Base-by-base conservation (phyloP, 257 asterid genomes). In the Verbena officinalis region DNA sequence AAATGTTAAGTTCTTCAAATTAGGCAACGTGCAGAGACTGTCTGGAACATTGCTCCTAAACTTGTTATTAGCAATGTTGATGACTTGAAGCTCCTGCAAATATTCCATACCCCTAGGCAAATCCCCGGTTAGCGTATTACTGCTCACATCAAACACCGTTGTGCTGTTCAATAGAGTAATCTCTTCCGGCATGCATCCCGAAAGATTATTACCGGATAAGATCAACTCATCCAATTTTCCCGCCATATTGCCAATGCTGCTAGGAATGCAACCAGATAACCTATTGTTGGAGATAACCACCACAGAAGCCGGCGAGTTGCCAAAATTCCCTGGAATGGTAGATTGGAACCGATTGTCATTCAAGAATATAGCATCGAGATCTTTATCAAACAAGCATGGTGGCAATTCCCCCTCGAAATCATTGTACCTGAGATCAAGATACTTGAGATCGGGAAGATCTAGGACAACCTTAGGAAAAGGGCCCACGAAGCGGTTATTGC, bases 401-500 rank as follows among this genome's bases (percentile, higher is more conserved):
- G 99, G 96, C 65, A 93, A 20, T 23, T 42, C 68, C 10, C 99
- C 99, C 52, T 93, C 99, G 19, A 93, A 93, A 44, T 93, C 89
- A 11, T 93, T 93, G 83, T 69, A 93, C 77, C 99, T 61, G 11
- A 93, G 71, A 65, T 93, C 99, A 4, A 93, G 81, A 46, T 39
- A 93, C 54, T 84, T 84, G 62, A 93, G 88, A 1, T 71, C 61
- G 0, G 90, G 91, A 17, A 87, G 62, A 8, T 54, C 78, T 0
- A 90, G 57, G 24, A 93, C 86, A 12, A 74, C 87, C 20, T 77
- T 55, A 0, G 98, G 98, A 57, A 93, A 93, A 2, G 86, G 71
- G 0, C 97, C 99, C 4, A 87, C 97, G 17, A 93, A 83, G 0
- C 99, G 87, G 16, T 93, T 93, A 78, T 93, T 93, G 85, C 99